Evolutionary conservation across 192 early-diverging fungal genomes (phyloP).

Genomic region (Coemansia sp.): DNA sequence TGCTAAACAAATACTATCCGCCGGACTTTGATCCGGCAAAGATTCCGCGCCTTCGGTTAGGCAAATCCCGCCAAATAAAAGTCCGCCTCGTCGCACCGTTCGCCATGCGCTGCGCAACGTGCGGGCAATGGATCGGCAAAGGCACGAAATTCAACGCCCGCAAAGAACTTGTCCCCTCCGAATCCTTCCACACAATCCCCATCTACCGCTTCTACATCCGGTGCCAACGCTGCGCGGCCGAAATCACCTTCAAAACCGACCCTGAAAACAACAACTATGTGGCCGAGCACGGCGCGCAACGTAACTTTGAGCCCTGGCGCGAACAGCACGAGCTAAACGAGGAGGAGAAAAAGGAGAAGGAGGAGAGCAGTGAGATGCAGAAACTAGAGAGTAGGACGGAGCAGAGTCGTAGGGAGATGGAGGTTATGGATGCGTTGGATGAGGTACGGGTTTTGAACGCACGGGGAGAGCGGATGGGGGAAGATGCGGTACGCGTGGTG

Average conservation of each 20-base stretch:
- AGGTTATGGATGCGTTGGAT: conserved; percentile 93
- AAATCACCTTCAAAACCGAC: conserved; percentile 99
- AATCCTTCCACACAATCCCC: conserved; percentile 68
- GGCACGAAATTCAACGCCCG: conserved; percentile 98
- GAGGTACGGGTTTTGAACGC: conserved; percentile 91
- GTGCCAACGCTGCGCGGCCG: conserved; percentile 91
- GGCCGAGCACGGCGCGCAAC: conserved; percentile 84
- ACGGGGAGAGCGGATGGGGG: conserved; percentile 66
- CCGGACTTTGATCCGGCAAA: conserved; percentile 97
- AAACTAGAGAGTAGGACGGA: conserved; percentile 91
- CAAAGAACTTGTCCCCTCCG: conserved; percentile 67
- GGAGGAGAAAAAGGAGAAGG: conserved; percentile 60
- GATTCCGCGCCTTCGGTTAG: conserved; percentile 77
- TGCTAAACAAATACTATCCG: conserved; percentile 95
- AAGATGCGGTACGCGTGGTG: not conserved
- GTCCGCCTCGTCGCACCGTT: conserved; percentile 98
- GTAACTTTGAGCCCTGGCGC: conserved; percentile 96
- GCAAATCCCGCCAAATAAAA: conserved; percentile 85
- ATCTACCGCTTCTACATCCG: conserved; percentile 80
- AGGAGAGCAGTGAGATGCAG: conserved; percentile 91
- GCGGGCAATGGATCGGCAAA: conserved; percentile 96
- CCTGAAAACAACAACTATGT: conserved; percentile 93
- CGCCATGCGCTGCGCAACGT: conserved; percentile 95
- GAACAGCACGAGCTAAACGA: conserved; percentile 66
- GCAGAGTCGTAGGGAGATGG: conserved; percentile 96